phyloP scores from a whole-genome alignment of 768 basidiomycete genomes.

The Russula earlei region DNA sequence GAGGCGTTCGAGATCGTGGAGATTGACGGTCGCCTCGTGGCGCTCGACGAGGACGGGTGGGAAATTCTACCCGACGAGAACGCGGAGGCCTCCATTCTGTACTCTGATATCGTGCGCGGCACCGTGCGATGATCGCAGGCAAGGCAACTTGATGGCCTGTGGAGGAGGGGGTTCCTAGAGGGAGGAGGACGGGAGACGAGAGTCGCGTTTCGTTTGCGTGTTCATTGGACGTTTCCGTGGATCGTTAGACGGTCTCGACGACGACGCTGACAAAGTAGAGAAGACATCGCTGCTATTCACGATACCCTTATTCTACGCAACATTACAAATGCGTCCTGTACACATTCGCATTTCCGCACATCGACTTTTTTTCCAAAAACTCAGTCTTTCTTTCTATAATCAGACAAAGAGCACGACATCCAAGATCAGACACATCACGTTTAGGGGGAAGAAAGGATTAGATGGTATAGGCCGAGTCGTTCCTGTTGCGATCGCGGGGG shows the following conservation, averaged over 20 bases:
- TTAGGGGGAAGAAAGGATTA: no score
- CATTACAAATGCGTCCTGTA: conserved; percentile 3
- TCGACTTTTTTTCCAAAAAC: no score
- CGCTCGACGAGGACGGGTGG: conserved; percentile 15
- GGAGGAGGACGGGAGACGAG: not conserved
- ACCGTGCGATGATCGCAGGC: not conserved
- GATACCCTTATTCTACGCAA: conserved; percentile 11
- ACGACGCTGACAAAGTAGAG: conserved; percentile 5
- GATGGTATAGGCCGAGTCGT: not conserved
- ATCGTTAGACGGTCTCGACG: conserved; percentile 12
- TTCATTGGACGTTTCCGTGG: not conserved
- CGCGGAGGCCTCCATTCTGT: not conserved
- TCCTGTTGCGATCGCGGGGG: not conserved
- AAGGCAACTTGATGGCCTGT: not conserved
- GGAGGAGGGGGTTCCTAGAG: not conserved
- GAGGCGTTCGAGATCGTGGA: conserved; percentile 13
- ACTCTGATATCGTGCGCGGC: conserved; percentile 15
- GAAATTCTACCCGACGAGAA: conserved; percentile 12
- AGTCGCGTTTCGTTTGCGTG: not conserved
- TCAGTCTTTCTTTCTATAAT: no score
- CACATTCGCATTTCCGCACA: not conserved
- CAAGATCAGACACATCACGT: not conserved
- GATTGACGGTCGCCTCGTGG: conserved; percentile 9
- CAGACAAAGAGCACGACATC: no score
- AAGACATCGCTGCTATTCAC: conserved; percentile 11